phyloP scores from a whole-genome alignment of 1,139 yeast species.

The Zygoascus hellenicus region DNA sequence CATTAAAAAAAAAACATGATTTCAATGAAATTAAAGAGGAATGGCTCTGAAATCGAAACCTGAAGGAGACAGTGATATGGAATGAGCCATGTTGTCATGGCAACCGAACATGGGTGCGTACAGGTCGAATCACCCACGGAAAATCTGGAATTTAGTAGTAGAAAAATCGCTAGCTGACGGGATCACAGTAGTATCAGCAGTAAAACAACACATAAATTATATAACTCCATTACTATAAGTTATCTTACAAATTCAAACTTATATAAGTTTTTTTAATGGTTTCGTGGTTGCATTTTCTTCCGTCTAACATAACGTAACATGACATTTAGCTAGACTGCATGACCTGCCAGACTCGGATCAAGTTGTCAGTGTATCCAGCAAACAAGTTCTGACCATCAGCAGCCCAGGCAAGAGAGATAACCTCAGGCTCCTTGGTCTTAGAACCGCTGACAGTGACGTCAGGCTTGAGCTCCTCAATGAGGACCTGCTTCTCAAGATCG shows the following conservation, averaged over 20 bases:
- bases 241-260: constrained; percentile 2
- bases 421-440: constrained; percentile 96
- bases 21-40: too few relatives aligned
- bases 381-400: constrained; percentile 99
- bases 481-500: constrained; percentile 93
- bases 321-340: constrained; percentile 69
- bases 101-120: too few relatives aligned
- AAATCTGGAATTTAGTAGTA: too few relatives aligned
- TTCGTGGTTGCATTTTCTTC: background rate
- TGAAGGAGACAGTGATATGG: too few relatives aligned
- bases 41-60: too few relatives aligned
- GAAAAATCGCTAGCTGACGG: too few relatives aligned
- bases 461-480: constrained; percentile 98
- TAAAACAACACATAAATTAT: too few relatives aligned
- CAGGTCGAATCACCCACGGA: too few relatives aligned
- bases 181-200: too few relatives aligned
- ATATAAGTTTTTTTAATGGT: constrained; percentile 9
- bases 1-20: too few relatives aligned
- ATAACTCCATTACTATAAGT: constrained; percentile 2
- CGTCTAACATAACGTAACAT: constrained; percentile 1
- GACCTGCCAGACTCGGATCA: constrained; percentile 99
- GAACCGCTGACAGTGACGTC: constrained; percentile 83
- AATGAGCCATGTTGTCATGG: too few relatives aligned
- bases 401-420: constrained; percentile 98
- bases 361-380: constrained; percentile 99